Base-by-base conservation (phyloP, 371 early-diverging fungal species). In the Fennellomyces sp. region DNA sequence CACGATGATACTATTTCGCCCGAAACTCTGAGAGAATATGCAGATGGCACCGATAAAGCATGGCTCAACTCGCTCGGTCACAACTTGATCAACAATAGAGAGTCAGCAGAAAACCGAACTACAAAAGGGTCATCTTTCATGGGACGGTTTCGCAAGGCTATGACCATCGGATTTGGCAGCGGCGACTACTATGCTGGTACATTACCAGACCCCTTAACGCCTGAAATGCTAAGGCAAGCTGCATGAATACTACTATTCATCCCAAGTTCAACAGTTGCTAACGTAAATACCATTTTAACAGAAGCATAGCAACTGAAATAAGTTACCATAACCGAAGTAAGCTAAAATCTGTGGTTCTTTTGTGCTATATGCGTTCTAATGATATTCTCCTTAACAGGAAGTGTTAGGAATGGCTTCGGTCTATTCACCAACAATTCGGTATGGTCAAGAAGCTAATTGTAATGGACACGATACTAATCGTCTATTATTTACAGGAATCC, bases 1-100 rank as follows among this genome's bases (percentile, higher is more conserved):
- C 80, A 80, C n/a, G 80, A 80, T 36, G 80, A 80, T 30, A 74
- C 74, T 0, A 72, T 80, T 17, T 68, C 68, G 3, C 70, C 50
- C 2, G 23, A 25, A 2, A 30, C 71, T 56, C 57, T 66, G n/a
- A 17, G 28, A 25, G 26, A 31, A 39, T 52, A 35, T 25, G 42
- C 38, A 2, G 27, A 19, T 6, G 42, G n/a, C 3, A 66, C 66
- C 19, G 50, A 53, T 38, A 33, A n/a, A 12, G 52, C 53, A 2
- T 66, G 66, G 66, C 47, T 19, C 2, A 19, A 17, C 13, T 31
- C 2, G 19, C 17, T 31, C 25, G 52, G 52, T 6, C 30, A 52
- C 5, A 52, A 52, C 25, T 31, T 52, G 52, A 52, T 52, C 50
- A 50, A 50, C 11, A 29, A 10, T 29, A 27, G 15, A 10, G 39